phyloP scores from a whole-genome alignment of 345 rosid species.

The Clausena lansium region DNA sequence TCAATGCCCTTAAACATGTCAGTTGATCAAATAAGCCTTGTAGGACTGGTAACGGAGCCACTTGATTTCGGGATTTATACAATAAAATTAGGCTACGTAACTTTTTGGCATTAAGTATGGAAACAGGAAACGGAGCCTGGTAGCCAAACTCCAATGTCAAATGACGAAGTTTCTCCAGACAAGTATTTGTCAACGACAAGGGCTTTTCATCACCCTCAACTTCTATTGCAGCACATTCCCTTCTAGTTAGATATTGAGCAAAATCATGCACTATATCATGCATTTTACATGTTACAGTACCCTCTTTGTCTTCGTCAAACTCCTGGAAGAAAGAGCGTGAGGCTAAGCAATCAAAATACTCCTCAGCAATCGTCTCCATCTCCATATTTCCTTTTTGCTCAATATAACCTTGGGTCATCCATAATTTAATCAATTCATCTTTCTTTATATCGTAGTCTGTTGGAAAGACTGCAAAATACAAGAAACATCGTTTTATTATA shows the following conservation, averaged over 20 bases:
- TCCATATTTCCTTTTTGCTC: not conserved
- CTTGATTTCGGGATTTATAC: too few species aligned
- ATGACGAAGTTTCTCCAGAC: not conserved
- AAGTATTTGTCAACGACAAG: not conserved
- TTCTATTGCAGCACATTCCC: not conserved
- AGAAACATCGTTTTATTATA: not conserved
- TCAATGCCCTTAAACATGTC: conserved; percentile 2
- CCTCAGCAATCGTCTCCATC: not conserved
- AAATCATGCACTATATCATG: conserved; percentile 2
- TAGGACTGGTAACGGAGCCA: not conserved
- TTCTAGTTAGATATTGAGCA: not conserved
- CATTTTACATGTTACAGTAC: not conserved
- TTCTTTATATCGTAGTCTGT: not conserved
- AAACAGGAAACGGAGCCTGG: not conserved
- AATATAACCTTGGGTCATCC: not conserved
- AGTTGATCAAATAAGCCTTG: not conserved
- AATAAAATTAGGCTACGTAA: not conserved
- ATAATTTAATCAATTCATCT: not conserved
- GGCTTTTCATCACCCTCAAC: not conserved
- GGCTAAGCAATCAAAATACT: not conserved
- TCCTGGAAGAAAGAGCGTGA: not conserved
- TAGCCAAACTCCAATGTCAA: not conserved
- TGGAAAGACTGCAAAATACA: not conserved
- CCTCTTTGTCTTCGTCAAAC: not conserved
- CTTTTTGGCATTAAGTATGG: not conserved